Percentiles rank a stretch among this genome's conserved stretches.
Evolutionary conservation across 495 filamentous ascomycete genomes (phyloP).

Genomic region (Lepraria neglecta): DNA sequence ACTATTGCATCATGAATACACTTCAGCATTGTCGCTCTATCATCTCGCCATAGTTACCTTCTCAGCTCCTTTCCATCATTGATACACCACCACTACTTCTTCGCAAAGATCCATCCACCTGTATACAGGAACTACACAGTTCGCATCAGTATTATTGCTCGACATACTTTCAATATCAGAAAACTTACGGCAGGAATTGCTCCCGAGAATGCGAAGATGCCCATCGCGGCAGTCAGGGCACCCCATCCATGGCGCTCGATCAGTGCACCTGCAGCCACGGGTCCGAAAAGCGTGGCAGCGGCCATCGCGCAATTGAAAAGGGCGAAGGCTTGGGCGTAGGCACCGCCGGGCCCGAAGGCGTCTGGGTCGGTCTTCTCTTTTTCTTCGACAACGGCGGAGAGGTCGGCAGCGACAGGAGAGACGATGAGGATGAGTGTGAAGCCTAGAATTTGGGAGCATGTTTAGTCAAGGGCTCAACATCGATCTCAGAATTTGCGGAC

Average conservation of each 20-base stretch:
- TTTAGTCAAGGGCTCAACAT: neutral
- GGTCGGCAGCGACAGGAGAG: slow-evolving; percentile 37
- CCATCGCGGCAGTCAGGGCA: slow-evolving; percentile 53
- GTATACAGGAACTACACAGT: slow-evolving; percentile 21
- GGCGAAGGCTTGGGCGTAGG: slow-evolving; percentile 55
- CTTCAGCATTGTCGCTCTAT: too few relatives aligned
- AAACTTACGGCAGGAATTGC: slow-evolving; percentile 21
- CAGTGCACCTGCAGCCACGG: slow-evolving; percentile 57
- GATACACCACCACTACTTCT: neutral
- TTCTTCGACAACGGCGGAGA: slow-evolving; percentile 33
- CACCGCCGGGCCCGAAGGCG: slow-evolving; percentile 49
- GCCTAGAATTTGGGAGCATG: slow-evolving; percentile 18
- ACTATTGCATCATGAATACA: too few relatives aligned
- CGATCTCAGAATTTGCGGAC: neutral
- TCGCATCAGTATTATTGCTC: neutral
- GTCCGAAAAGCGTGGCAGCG: slow-evolving; percentile 53
- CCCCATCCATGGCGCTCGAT: slow-evolving; percentile 54
- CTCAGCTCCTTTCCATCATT: too few relatives aligned
- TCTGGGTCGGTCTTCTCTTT: slow-evolving; percentile 35
- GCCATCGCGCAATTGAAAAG: slow-evolving; percentile 56
- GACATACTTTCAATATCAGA: neutral
- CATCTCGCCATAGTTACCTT: too few relatives aligned
- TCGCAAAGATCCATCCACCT: slow-evolving; percentile 19
- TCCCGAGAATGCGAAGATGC: slow-evolving; percentile 26
- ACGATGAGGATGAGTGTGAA: slow-evolving; percentile 35